Base-by-base conservation (phyloP, 371 early-diverging fungal species). In the Apophysomyces sp. region DNA sequence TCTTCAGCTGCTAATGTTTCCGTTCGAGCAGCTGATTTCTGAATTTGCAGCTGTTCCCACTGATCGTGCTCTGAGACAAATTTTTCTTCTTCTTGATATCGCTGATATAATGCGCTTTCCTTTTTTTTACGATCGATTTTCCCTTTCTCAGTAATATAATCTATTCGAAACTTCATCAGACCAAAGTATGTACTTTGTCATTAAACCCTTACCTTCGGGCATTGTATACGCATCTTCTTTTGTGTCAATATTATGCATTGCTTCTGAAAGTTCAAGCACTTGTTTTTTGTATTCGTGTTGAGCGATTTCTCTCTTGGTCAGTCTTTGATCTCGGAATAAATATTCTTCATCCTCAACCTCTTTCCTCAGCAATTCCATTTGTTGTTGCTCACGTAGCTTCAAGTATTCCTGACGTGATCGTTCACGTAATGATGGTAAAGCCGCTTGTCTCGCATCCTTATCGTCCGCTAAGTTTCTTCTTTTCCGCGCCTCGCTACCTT, bases 71-170 rank as follows among this genome's bases (percentile, higher is more conserved):
- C 99, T 0, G 91, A 86, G n/a, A 94, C 85, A 68, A 92, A 90
- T 21, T 82, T 80, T 30, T 80, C 82, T 21, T 85, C 86, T 31
- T 97, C 95, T 72, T 95, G 88, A 69, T 98, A 98, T 16, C 99
- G 85, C 64, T 83, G 78, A 72, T 94, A 95, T 12, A 98, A 75
- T 2, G 89, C 94, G 8, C 86, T 82, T 54, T 95, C 93, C 65
- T 94, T 93, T 78, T 92, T 94, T 61, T 97, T 94, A 37, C 87
- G 86, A 67, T 97, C 95, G 40, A 97, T 88, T 65, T 95, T 94
- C 53, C 97, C 98, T 73, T 96, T 94, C 65, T 97, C 97, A 0
- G 95, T 95, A 54, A 91, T 87, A 55, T 94, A 92, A 68, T 90
- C 89, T 77, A 58, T 0, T 6, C 6, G 30, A 9, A 21, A 0